These are phyloP conservation scores for Daldinia eschscholtzii DNA, from an alignment of 2,329 filamentous ascomycete species.

Conservation along the genomic window DNA sequence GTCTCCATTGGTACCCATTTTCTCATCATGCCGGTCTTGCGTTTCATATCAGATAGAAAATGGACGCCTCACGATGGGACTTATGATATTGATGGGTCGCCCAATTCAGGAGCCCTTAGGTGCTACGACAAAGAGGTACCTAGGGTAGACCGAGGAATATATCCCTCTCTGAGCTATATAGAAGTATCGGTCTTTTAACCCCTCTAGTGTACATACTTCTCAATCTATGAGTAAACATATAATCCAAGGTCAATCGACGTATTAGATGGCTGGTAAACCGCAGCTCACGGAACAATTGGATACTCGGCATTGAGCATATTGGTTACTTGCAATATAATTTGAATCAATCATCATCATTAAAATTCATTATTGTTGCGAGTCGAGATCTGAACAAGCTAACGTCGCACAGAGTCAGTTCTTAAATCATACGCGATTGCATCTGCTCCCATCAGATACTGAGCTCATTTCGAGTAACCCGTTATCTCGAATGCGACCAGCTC, in stretches of 20 bases:
- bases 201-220: background rate
- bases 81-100: background rate
- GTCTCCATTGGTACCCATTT: background rate
- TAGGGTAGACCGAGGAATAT: background rate
- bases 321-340: background rate
- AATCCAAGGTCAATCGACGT: too few species aligned
- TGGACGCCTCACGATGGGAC: background rate
- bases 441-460: conserved; percentile 8
- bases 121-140: background rate
- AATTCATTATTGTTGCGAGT: conserved; percentile 30
- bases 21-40: background rate
- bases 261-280: too few species aligned
- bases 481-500: background rate
- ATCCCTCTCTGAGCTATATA: background rate
- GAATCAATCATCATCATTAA: conserved; percentile 32
- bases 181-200: background rate
- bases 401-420: too few species aligned
- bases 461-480: background rate
- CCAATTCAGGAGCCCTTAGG: background rate
- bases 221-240: background rate
- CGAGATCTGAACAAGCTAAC: background rate
- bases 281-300: background rate
- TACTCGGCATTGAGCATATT: background rate
- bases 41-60: background rate
- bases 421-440: conserved; percentile 16